Evolutionary conservation across 2,329 filamentous ascomycete species (phyloP).

Genomic region (Stachybotrys chartarum): DNA sequence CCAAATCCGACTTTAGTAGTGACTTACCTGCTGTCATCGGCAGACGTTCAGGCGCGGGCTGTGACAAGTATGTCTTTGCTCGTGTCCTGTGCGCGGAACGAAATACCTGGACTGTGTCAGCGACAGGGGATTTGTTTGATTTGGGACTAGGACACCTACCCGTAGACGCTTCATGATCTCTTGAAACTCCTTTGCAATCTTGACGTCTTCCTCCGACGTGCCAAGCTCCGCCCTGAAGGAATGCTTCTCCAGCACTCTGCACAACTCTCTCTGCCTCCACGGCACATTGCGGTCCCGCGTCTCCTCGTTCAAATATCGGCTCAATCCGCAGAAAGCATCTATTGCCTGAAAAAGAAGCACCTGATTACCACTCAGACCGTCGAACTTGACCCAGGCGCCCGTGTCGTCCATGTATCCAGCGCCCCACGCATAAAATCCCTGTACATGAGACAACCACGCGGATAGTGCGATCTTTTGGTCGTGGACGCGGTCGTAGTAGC

Average conservation of each 20-base stretch:
- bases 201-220: not conserved
- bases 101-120: not conserved
- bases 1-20: not conserved
- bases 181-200: not conserved
- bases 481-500: not conserved
- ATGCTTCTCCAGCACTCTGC: not conserved
- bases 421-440: not conserved
- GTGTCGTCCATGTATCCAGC: not conserved
- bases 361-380: not conserved
- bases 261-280: not conserved
- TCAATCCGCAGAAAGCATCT: not conserved
- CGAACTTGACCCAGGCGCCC: not conserved
- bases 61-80: not conserved
- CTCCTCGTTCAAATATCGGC: not conserved
- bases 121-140: not conserved
- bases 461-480: not conserved
- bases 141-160: not conserved
- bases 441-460: not conserved
- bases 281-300: not conserved
- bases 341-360: not conserved
- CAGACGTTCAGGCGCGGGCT: not conserved
- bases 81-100: not conserved
- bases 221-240: not conserved
- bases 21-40: not conserved
- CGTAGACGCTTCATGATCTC: not conserved